Percentiles rank a stretch among this genome's conserved stretches.
These are phyloP conservation scores for Lecanicillium sp. DNA, from an alignment of 2,329 filamentous ascomycete species.

Conservation along the genomic window DNA sequence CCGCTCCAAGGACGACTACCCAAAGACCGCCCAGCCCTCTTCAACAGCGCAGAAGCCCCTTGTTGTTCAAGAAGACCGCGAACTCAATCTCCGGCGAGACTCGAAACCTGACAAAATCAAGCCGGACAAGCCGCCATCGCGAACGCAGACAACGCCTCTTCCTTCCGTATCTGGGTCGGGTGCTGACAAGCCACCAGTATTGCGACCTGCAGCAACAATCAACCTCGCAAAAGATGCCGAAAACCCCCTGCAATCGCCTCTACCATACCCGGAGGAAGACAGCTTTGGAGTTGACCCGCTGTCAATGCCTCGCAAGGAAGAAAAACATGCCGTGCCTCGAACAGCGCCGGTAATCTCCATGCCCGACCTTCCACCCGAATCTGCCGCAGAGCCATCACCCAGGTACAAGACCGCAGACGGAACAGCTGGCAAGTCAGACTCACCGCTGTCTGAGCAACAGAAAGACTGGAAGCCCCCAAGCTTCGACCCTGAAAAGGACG, in stretches of 20 bases:
- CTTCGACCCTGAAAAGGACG: slow-evolving; percentile 37
- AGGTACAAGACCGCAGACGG: background rate
- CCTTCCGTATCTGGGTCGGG: background rate
- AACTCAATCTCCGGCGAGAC: slow-evolving; percentile 4
- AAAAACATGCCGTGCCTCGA: slow-evolving; percentile 6
- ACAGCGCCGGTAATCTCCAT: slow-evolving; percentile 19
- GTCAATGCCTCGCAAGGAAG: slow-evolving; percentile 11
- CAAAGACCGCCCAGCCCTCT: slow-evolving; percentile 24
- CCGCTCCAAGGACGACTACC: slow-evolving; percentile 35
- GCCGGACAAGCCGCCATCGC: background rate
- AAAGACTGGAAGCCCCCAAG: slow-evolving; percentile 40
- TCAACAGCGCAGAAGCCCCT: slow-evolving; percentile 30
- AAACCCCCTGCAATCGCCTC: slow-evolving; percentile 16
- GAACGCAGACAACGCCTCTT: slow-evolving; percentile 9
- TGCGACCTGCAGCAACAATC: slow-evolving; percentile 5
- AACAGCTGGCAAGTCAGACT: background rate
- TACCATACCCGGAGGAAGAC: slow-evolving; percentile 36
- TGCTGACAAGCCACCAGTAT: slow-evolving; percentile 11
- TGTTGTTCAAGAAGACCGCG: slow-evolving; percentile 30
- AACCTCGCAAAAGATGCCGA: background rate
- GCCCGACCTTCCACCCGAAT: slow-evolving; percentile 17
- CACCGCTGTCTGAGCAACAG: slow-evolving; percentile 17
- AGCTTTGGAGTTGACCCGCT: slow-evolving; percentile 19
- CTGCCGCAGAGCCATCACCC: background rate
- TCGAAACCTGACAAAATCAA: background rate